phyloP scores from a whole-genome alignment of 306 rosid genomes.

The Cucumis melo region DNA sequence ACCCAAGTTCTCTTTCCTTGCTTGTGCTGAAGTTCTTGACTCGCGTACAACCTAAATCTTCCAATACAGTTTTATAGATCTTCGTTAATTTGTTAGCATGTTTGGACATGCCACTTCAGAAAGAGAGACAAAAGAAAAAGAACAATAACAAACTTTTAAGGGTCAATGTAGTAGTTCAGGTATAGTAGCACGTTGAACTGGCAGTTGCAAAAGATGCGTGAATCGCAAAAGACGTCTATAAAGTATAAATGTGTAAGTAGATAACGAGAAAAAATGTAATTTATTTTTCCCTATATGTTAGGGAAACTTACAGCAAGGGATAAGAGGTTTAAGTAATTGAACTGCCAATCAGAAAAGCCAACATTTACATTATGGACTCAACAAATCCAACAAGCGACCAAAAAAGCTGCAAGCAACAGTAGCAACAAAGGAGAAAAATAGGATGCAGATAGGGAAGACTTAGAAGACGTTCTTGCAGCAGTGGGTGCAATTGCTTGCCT shows the following conservation, averaged over 20 bases:
- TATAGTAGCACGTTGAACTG: neutral
- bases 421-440: constrained; percentile 16
- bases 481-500: constrained; percentile 26
- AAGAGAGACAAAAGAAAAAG: no score
- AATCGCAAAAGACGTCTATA: neutral
- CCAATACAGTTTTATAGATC: neutral
- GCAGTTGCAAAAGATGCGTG: neutral
- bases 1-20: neutral
- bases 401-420: neutral
- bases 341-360: neutral
- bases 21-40: neutral
- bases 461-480: constrained; percentile 22
- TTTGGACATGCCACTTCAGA: neutral
- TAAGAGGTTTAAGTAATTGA: neutral
- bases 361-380: neutral
- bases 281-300: neutral
- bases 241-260: neutral
- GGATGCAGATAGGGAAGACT: constrained; percentile 19
- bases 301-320: neutral
- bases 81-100: neutral
- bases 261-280: neutral
- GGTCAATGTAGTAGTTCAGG: neutral
- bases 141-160: neutral
- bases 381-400: neutral
- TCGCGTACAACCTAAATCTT: neutral